Evolutionary conservation across 2,329 filamentous ascomycete species (phyloP).

Genomic region (Furcasterigmium furcatum): DNA sequence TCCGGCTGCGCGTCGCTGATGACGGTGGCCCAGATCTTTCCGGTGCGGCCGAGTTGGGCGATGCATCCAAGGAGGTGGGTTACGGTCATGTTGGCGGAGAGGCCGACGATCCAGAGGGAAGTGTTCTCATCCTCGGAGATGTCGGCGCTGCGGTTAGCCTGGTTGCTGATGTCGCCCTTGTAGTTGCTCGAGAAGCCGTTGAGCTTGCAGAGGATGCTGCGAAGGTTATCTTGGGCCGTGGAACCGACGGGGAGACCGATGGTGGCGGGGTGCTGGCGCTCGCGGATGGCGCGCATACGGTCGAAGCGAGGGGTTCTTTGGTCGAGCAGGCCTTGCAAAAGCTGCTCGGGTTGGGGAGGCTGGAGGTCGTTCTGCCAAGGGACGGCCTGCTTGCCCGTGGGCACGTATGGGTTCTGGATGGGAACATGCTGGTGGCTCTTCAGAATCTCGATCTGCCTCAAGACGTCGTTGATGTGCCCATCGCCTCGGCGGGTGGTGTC

Average conservation of each 20-base stretch:
- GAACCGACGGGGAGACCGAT: not conserved
- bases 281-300: not conserved
- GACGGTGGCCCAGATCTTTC: conserved; percentile 1
- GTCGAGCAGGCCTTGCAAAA: not conserved
- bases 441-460: not conserved
- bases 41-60: not conserved
- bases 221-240: not conserved
- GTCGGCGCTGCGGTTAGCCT: conserved; percentile 33
- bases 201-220: not conserved
- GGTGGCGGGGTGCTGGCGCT: not conserved
- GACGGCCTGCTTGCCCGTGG: not conserved
- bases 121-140: conserved; percentile 25
- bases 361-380: not conserved
- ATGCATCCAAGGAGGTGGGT: not conserved
- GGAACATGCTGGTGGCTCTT: no score
- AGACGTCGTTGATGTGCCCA: not conserved
- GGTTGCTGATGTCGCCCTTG: conserved; percentile 8
- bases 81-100: not conserved
- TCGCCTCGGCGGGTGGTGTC: not conserved
- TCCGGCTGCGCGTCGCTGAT: not conserved
- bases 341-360: not conserved
- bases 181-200: not conserved
- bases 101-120: not conserved
- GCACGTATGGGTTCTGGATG: no score
- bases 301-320: not conserved